Evolutionary conservation across 2,329 filamentous ascomycete species (phyloP), one percentile per base, ranked within the genome.

Genomic region (Curvularia lunata): DNA sequence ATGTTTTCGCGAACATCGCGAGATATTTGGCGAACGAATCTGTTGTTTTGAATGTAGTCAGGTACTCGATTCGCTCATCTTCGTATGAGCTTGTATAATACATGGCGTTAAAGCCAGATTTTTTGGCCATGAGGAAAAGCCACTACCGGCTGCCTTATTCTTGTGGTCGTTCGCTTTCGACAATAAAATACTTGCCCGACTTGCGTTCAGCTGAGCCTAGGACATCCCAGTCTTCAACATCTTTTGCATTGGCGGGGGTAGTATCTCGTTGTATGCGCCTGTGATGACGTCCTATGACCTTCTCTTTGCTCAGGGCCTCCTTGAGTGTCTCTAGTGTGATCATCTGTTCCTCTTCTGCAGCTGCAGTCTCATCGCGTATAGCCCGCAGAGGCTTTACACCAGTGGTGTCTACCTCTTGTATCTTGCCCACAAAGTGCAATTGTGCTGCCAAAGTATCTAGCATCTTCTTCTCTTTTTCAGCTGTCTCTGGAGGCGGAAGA

Each of bases 361-460:
- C 76, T 2, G 72, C 67, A 1, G 90, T 91, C 79, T 95, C 93
- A 74, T 98, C 94, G 52, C 91, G 86, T 56, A 98, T 89, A 43
- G 89, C 88, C 49, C 86, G 83, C 42, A 99, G 78, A 0, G 95
- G 93, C 54, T 87, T 83, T 0, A 97, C 82, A 3, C 84, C 87
- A 0, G 82, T 78, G 0, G 91, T 93, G 74, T 96, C 85, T 48
- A 97, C 88, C 43, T 83, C 81, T 71, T 96, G 93, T 19, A 98
- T 88, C 61, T 92, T 86, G 60, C 86, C 88, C n/a, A 98, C 92
- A 72, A 99, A 99, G 70, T 90, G 89, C 0, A 99, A 85, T 73
- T 99, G 95, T 30, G 90, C 87, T 51, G 88, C 84, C 1, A 99
- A 83, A 1, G 89, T 93, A 21, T 84, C 73, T 3, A 96, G 83